Percentiles rank a stretch among this genome's conserved stretches.
Evolutionary conservation across 2,329 filamentous ascomycete genomes (phyloP).

Genomic region (Xylaria multiplex): DNA sequence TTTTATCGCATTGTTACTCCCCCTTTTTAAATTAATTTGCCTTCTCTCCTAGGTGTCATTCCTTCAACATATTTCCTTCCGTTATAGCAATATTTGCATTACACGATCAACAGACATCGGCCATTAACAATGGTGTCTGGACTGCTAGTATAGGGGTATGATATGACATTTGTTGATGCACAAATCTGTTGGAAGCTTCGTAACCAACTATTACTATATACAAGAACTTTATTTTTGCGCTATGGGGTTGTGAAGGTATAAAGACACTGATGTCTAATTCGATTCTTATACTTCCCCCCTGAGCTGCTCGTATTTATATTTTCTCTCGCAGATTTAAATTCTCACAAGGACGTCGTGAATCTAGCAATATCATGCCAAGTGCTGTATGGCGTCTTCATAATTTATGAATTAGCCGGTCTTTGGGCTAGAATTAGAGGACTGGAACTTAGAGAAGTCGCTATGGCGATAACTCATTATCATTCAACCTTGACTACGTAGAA

Average conservation of each 20-base stretch:
- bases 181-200: too few species aligned
- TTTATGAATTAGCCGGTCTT: background rate
- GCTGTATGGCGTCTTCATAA: background rate
- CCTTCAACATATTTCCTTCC: too few species aligned
- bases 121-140: background rate
- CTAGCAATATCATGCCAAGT: background rate
- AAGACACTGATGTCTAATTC: background rate
- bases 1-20: too few species aligned
- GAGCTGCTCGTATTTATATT: background rate
- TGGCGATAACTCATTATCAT: constrained; percentile 1
- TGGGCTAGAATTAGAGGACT: background rate
- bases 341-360: background rate
- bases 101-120: too few species aligned
- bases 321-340: background rate
- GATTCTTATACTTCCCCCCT: background rate
- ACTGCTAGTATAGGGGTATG: too few species aligned
- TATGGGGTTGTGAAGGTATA: background rate
- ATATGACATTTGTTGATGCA: too few species aligned
- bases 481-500: background rate
- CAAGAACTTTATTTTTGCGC: too few species aligned
- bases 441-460: background rate
- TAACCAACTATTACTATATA: too few species aligned
- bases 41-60: too few species aligned
- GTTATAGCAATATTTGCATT: too few species aligned
- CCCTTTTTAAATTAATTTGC: too few species aligned